These are phyloP conservation scores for Byssoonygena ceratinophila DNA, from an alignment of 2,329 filamentous ascomycete species.

Conservation along the genomic window DNA sequence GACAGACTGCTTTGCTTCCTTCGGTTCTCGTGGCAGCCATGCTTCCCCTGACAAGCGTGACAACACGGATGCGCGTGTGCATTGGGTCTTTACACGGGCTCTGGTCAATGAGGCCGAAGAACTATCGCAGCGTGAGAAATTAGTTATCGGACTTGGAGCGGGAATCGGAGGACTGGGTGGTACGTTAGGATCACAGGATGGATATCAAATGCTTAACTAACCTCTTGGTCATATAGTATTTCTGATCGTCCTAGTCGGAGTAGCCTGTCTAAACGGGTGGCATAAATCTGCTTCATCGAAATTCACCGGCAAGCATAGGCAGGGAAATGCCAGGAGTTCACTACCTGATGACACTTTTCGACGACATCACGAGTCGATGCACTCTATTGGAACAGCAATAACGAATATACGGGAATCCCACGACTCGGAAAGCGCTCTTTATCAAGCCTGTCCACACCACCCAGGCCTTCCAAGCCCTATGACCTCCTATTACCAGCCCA, in stretches of 20 bases:
- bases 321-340: not conserved
- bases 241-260: not conserved
- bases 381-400: slow-evolving; percentile 3
- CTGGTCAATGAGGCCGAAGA: not conserved
- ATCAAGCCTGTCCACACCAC: slow-evolving; percentile 6
- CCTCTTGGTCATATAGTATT: not conserved
- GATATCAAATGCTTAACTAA: not conserved
- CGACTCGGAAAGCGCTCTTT: not conserved
- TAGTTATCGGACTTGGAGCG: slow-evolving; percentile 5
- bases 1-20: not conserved
- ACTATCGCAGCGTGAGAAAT: slow-evolving; percentile 3
- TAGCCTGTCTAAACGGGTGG: slow-evolving; percentile 5
- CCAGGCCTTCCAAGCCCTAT: slow-evolving; percentile 11
- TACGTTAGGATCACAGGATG: not conserved
- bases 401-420: not conserved
- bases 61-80: not conserved
- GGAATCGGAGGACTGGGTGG: slow-evolving; percentile 5
- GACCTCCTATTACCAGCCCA: slow-evolving; percentile 13
- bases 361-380: slow-evolving; percentile 8
- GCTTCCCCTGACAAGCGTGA: not conserved
- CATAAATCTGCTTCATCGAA: not conserved
- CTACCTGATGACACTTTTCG: not conserved
- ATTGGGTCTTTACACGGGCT: not conserved
- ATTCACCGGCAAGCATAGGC: not conserved
- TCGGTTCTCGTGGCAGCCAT: not conserved